Base-by-base conservation (phyloP, 768 basidiomycete species). In the Lactarius sanguifluus region DNA sequence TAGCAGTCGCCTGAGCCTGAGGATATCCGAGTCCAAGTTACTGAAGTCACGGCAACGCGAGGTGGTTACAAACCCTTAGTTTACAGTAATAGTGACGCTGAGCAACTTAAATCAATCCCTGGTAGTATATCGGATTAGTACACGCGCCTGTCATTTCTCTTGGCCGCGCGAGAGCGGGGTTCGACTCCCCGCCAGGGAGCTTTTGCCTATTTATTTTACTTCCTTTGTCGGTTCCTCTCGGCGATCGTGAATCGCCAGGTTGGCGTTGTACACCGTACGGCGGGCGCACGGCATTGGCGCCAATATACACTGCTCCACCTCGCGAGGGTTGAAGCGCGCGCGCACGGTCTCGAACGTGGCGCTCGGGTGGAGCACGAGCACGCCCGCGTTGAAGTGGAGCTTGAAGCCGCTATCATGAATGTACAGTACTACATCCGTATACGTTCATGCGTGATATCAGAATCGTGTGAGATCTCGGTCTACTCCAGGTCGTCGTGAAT, bases 301-400 rank as follows among this genome's bases (percentile, higher is more conserved):
- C 77, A 59, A 76, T 79, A 68, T 77, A 79, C 28, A 73, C 72
- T 81, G 79, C 59, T 79, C 78, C 2, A 82, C 82, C 57, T 79
- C 71, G 36, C 76, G 68, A 12, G 79, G 70, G 5, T 77, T 74
- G 67, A 75, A 82, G 23, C 74, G 71, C 41, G 70, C 67, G 6
- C 76, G 69, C 76, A 79, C 74, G 67, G 73, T 71, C 20, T 70
- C 65, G 65, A 75, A 74, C 16, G 76, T 70, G 5, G 61, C 64
- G 15, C 72, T 68, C 9, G 79, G 77, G 18, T 73, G 77, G 36
- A 76, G 70, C 43, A 67, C 72, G 25, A 80, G 70, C 13, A 79
- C 75, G 16, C 77, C 79, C 2, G 79, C 77, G 62, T 80, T 79
- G 72, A 80, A 80, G 32, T 66, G 70, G 25, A 79, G 57, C 13